Evolutionary conservation across 2,329 filamentous ascomycete genomes (phyloP).

Genomic region (Calonectria hawksworthii): DNA sequence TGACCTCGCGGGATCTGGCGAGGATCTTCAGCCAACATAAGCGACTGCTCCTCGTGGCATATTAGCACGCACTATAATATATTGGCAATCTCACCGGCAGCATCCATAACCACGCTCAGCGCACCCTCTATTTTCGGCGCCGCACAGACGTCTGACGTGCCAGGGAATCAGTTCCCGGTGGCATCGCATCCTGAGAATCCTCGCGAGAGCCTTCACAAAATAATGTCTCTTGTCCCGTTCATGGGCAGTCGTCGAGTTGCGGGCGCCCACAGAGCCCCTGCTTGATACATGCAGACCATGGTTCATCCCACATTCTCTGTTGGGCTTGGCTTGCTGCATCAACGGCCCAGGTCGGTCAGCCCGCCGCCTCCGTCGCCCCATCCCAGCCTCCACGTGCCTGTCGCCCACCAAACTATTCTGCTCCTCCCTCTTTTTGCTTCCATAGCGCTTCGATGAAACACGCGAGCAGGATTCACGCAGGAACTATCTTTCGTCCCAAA

Average conservation of each 20-base stretch:
- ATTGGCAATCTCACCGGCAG: constrained; percentile 13
- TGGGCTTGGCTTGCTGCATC: constrained; percentile 40
- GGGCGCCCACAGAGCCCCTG: constrained; percentile 19
- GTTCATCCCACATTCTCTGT: constrained; percentile 44
- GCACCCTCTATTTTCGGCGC: constrained; percentile 10
- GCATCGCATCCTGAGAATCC: neutral
- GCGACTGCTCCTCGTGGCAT: neutral
- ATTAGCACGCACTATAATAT: constrained; percentile 14
- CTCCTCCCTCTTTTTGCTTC: constrained; percentile 12
- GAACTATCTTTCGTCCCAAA: constrained; percentile 3
- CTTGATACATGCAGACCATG: constrained; percentile 35
- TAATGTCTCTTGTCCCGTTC: neutral
- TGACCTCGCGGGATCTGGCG: neutral
- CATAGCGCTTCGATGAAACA: constrained; percentile 12
- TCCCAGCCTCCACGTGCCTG: constrained; percentile 38
- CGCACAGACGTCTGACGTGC: neutral
- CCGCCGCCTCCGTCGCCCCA: constrained; percentile 32
- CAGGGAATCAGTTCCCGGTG: neutral
- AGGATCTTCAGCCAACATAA: constrained; percentile 4
- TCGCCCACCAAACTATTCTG: constrained; percentile 23
- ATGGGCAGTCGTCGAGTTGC: neutral
- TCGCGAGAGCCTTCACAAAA: neutral
- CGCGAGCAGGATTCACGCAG: constrained; percentile 1
- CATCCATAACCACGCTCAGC: constrained; percentile 8
- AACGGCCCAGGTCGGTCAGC: constrained; percentile 30